Evolutionary conservation across 2,329 filamentous ascomycete genomes (phyloP).

Genomic region (Xylaria sp.): DNA sequence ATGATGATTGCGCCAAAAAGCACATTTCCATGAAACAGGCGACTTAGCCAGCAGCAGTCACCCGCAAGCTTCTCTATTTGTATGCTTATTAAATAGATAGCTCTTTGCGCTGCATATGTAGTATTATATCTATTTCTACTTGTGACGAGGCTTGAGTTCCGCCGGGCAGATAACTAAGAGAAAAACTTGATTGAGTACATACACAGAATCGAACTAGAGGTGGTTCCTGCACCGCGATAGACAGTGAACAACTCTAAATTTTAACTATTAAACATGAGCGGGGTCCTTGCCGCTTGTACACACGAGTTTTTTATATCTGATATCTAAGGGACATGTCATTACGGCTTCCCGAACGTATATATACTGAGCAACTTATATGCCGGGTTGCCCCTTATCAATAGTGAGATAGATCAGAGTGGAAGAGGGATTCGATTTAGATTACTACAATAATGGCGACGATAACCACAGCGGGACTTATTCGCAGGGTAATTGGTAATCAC

Average conservation of each 20-base stretch:
- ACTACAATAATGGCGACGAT: no score
- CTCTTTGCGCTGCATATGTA: slow-evolving; percentile 16
- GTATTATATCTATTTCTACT: neutral
- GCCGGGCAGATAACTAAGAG: neutral
- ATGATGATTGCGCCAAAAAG: slow-evolving; percentile 4
- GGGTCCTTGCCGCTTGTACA: no score
- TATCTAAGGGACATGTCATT: no score
- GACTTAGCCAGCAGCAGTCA: neutral
- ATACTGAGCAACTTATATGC: no score
- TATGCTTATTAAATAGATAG: slow-evolving; percentile 24
- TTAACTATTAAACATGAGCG: no score
- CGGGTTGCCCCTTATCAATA: no score
- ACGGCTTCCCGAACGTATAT: no score
- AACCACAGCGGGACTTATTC: neutral
- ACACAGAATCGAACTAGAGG: neutral
- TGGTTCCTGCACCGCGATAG: no score
- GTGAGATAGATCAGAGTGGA: no score
- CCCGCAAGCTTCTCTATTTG: neutral
- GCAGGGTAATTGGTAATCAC: neutral
- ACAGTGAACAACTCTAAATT: no score
- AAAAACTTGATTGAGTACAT: neutral
- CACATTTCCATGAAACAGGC: neutral
- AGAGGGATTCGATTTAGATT: no score
- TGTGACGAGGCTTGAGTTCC: neutral
- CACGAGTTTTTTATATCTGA: no score